These are phyloP conservation scores for Colletotrichum sp. DNA, from an alignment of 2,329 filamentous ascomycete species.

Conservation along the genomic window DNA sequence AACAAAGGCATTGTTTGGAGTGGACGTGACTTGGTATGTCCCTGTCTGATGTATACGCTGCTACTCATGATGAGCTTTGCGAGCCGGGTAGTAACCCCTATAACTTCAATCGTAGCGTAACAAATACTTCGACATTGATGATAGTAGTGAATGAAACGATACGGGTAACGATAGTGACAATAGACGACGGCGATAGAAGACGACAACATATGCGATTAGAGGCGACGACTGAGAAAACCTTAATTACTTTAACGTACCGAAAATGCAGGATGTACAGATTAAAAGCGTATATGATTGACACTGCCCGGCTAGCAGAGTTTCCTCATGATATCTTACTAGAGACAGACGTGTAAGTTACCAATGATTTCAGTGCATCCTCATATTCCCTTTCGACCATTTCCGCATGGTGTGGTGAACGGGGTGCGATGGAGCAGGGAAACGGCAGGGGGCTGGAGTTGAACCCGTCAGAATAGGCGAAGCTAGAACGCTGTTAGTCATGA, in stretches of 20 bases:
- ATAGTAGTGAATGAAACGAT: too few species aligned
- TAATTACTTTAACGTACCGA: too few species aligned
- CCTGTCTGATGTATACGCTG: not conserved
- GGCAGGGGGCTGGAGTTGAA: conserved; percentile 48
- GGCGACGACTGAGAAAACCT: too few species aligned
- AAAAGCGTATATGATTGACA: not conserved
- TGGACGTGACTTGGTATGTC: not conserved
- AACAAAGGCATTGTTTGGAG: not conserved
- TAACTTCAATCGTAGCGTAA: fast-evolving
- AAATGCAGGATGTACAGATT: not conserved
- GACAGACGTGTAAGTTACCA: conserved; percentile 30
- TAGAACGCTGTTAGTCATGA: conserved; percentile 12
- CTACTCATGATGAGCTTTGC: not conserved
- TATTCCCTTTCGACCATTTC: conserved; percentile 37
- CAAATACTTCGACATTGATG: not conserved
- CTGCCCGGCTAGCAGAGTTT: too few species aligned
- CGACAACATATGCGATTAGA: too few species aligned
- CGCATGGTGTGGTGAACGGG: conserved; percentile 35
- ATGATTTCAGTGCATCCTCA: conserved; percentile 24
- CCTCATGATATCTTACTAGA: conserved; percentile 25
- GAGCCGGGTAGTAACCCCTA: not conserved
- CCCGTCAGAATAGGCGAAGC: conserved; percentile 45
- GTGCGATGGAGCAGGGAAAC: conserved; percentile 43
- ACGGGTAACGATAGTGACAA: not conserved
- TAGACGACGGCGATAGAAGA: not conserved